Evolutionary conservation across 2,329 filamentous ascomycete species (phyloP), one percentile per base, ranked within the genome.

Genomic region (Penicillium sp.): DNA sequence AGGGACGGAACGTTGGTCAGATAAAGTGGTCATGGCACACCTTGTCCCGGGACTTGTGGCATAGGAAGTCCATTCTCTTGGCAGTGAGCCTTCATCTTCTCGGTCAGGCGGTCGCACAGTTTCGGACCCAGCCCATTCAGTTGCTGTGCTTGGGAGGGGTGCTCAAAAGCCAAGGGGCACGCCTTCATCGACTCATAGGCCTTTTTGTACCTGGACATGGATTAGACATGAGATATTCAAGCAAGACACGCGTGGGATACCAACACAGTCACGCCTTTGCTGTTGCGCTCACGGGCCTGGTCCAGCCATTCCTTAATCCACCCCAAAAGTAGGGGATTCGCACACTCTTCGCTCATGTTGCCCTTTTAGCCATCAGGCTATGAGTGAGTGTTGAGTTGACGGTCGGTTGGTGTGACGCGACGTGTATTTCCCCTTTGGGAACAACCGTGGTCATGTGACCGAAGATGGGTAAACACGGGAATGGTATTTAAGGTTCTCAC

Each of bases 231-330:
- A 8, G 22, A 38, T 54, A 13, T n/a, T 24, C 44, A 28, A 54
- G 33, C 44, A 5, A 38, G 5, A 9, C 17, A 57, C 15, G 40
- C 49, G 44, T 50, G 38, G 58, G 59, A 17, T 56, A 72, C 75
- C 44, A 59, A 83, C 80, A 81, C 79, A 53, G 84, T 86, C 26
- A 88, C 78, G 24, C 89, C 89, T 73, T 91, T 92, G 19, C 86
- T 86, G 72, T 89, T 91, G 50, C 85, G 85, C 68, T 91, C 86
- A 53, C 85, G 83, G 13, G 90, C 91, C 44, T 85, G 74, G 49
- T 93, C 89, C 54, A 90, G 84, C 89, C 89, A 92, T 80, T 93
- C 90, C 71, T 91, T 89, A 55, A 93, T 86, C 88, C 90, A 93
- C 66, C 80, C 79, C 12, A 93, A 82, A 9, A 92, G 83, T 44